Evolutionary conservation across 2,329 filamentous ascomycete species (phyloP), one percentile per base, ranked within the genome.

Genomic region (Didymella sp.): DNA sequence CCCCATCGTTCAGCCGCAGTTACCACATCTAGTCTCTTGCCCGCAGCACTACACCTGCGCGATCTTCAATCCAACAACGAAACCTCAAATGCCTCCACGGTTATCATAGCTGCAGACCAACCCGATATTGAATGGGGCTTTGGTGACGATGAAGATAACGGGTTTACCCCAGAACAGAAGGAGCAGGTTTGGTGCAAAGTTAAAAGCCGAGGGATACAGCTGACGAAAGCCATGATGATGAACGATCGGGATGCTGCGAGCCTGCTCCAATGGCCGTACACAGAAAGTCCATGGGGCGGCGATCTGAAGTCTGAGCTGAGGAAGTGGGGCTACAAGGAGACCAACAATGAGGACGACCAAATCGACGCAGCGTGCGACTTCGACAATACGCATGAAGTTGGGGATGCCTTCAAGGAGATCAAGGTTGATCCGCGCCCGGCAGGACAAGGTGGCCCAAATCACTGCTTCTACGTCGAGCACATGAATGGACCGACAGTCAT

Each of bases 101-200:
- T n/a, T 7, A 8, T 41, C 27, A 21, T 19, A 7, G 27, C 19
- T 28, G 30, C 2, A 8, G 28, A 24, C 4, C 27, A 17, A 44
- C 13, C 45, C 7, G 17, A 42, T 6, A 25, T 40, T 6, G 5
- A 25, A 22, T 38, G 41, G 41, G 13, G 9, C 12, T 6, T 40
- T 12, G 51, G 46, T 3, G 19, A 25, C 12, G 45, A 38, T 4
- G 19, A 24, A 15, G 4, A 5, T 8, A 4, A 21, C 6, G 33
- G 17, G 6, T 21, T 41, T n/a, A 44, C 45, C 11, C 25, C 40
- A n/a, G 46, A 45, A 5, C 19, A 56, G 15, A 12, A 45, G 27
- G 40, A 50, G 7, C 24, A 15, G 3, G 76, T 79, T 60, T 76
- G 73, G 19, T 70, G 71, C 11, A 76, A 79, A 33, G 56, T 56